A percentile compares a stretch with the other conserved stretches of the same genome.
phyloP scores from a whole-genome alignment of 2,329 filamentous ascomycete genomes.

The Fusarium foetens region DNA sequence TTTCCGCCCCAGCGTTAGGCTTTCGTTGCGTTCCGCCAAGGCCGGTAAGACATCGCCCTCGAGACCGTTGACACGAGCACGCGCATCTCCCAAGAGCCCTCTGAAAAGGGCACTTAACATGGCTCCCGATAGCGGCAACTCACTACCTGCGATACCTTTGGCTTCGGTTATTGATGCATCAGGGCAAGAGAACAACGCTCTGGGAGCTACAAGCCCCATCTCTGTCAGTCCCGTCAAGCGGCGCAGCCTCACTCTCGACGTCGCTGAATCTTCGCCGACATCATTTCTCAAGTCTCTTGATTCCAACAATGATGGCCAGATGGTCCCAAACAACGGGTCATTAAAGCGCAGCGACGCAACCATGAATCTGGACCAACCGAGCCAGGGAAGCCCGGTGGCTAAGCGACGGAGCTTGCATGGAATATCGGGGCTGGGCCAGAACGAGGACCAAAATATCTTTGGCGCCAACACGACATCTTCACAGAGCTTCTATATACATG shows the following conservation, averaged over 20 bases:
- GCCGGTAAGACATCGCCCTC: conserved; percentile 66
- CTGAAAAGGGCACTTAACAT: conserved; percentile 79
- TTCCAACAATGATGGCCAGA: conserved; percentile 48
- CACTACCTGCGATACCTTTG: conserved; percentile 57
- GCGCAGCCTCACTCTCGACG: conserved; percentile 68
- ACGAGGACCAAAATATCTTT: conserved; percentile 78
- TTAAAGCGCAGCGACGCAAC: conserved; percentile 91
- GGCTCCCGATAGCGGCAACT: conserved; percentile 77
- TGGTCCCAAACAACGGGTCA: conserved; percentile 71
- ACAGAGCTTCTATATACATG: conserved; percentile 62
- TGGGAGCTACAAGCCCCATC: conserved; percentile 50
- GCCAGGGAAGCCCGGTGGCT: conserved; percentile 84
- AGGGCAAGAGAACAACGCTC: conserved; percentile 57
- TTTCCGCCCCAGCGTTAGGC: conserved; percentile 72
- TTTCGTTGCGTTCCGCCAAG: conserved; percentile 72
- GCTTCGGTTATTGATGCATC: conserved; percentile 51
- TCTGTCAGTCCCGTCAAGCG: conserved; percentile 57
- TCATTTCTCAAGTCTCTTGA: conserved; percentile 64
- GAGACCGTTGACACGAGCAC: conserved; percentile 67
- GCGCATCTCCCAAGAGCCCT: conserved; percentile 83
- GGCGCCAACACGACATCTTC: conserved; percentile 63
- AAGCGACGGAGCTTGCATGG: conserved; percentile 91
- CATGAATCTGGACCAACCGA: conserved; percentile 85
- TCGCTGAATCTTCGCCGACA: conserved; percentile 63
- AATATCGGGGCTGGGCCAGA: conserved; percentile 66